A percentile compares a stretch with the other conserved stretches of the same genome.
Conservation (phyloP, 495 filamentous ascomycete genomes). For the Neurospora sublineolata region DNA sequence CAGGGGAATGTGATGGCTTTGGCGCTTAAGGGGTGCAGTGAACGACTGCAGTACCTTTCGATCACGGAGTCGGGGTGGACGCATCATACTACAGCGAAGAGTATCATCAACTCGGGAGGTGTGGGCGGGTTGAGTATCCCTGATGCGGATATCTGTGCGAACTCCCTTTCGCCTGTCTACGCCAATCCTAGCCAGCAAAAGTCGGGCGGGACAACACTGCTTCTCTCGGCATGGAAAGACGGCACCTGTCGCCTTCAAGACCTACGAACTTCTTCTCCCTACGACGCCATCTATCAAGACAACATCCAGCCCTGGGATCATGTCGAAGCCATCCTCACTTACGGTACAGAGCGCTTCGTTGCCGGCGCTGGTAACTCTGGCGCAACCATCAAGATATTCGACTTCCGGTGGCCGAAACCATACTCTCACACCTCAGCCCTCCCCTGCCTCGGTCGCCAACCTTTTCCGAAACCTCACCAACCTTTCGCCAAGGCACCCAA, state of each 20-base stretch:
- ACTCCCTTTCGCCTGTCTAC: constrained; percentile 28
- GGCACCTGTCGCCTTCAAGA: constrained; percentile 35
- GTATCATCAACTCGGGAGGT: not conserved
- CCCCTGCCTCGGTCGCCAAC: constrained; percentile 20
- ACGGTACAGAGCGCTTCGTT: constrained; percentile 32
- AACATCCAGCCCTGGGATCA: constrained; percentile 29
- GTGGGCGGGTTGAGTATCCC: not conserved
- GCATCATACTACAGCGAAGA: constrained; percentile 17
- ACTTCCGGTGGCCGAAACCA: constrained; percentile 34
- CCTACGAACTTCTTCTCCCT: constrained; percentile 24
- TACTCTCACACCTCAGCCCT: constrained; percentile 34
- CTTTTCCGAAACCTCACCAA: constrained; percentile 26
- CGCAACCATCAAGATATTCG: constrained; percentile 32
- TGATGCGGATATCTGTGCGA: constrained; percentile 16
- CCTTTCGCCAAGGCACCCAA: constrained; percentile 16
- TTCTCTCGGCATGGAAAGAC: constrained; percentile 39
- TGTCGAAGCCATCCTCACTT: constrained; percentile 29
- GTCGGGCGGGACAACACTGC: constrained; percentile 17
- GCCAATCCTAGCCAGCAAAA: constrained; percentile 9
- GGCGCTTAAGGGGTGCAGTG: constrained; percentile 20
- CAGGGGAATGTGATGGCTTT: constrained; percentile 24
- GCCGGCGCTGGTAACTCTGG: constrained; percentile 25
- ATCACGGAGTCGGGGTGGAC: constrained; percentile 28
- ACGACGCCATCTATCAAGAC: constrained; percentile 32
- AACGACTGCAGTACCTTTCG: constrained; percentile 29